phyloP scores from a whole-genome alignment of 176 grass and related monocot genomes.

The Carex parvula region DNA sequence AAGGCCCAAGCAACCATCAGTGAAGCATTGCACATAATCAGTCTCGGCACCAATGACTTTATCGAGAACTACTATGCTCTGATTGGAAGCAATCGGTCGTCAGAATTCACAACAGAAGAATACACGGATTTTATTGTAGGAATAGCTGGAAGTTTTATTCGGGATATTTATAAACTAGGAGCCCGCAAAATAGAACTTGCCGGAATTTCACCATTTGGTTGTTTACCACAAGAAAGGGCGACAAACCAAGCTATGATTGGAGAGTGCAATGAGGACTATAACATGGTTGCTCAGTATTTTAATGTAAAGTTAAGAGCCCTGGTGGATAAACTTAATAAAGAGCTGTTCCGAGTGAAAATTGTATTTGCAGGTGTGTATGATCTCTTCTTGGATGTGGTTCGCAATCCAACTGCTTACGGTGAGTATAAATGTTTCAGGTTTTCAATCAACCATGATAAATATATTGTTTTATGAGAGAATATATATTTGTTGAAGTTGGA shows the following conservation, averaged over 20 bases:
- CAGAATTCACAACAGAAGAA: constrained; percentile 24
- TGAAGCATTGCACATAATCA: constrained; percentile 55
- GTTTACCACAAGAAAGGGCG: constrained; percentile 40
- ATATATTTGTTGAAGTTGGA: constrained; percentile 30
- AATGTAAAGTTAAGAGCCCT: constrained; percentile 33
- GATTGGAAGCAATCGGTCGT: constrained; percentile 1
- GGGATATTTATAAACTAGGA: constrained; percentile 33
- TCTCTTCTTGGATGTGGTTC: constrained; percentile 33
- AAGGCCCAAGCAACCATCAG: constrained; percentile 25
- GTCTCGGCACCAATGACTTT: constrained; percentile 55
- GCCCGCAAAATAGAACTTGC: constrained; percentile 33
- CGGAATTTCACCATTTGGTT: constrained; percentile 60
- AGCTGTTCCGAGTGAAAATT: constrained; percentile 29
- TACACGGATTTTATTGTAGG: constrained; percentile 34
- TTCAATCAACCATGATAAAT: constrained; percentile 35
- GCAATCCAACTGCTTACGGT: constrained; percentile 44
- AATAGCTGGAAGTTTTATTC: constrained; percentile 28
- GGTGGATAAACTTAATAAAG: constrained; percentile 28
- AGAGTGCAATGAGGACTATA: constrained; percentile 34
- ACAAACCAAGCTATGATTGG: constrained; percentile 20
- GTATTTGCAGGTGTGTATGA: constrained; percentile 42
- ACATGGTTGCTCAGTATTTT: constrained; percentile 34
- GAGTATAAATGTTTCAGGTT: constrained; percentile 33
- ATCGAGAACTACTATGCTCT: constrained; percentile 43
- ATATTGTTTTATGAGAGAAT: constrained; percentile 32